phyloP scores from a whole-genome alignment of 1,284 basidiomycete genomes.

The Exobasidium cylindrosporum region DNA sequence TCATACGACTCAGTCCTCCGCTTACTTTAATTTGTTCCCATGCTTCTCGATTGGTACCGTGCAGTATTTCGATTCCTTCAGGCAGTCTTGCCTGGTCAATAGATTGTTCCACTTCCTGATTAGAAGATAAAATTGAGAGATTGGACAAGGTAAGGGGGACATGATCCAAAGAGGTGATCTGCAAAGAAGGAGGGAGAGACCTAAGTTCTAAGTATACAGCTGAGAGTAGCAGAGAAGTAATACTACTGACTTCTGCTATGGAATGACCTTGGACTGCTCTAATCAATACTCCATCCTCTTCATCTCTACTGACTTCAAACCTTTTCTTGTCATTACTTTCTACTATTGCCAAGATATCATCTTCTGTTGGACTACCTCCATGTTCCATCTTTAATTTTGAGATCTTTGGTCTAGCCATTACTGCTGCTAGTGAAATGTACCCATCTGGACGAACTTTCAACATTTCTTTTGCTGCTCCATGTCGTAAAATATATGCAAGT shows the following conservation, averaged over 20 bases:
- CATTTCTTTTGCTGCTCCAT: conserved; percentile 74
- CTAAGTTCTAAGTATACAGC: no score
- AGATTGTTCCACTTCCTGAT: neutral
- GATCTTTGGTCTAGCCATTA: conserved; percentile 35
- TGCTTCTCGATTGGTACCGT: conserved; percentile 58
- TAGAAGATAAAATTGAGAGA: conserved; percentile 21
- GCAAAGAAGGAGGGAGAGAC: neutral
- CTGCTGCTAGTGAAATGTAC: conserved; percentile 68
- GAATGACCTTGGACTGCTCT: conserved; percentile 95
- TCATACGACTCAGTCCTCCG: conserved; percentile 77
- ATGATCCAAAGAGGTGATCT: conserved; percentile 30
- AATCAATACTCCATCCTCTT: conserved; percentile 61
- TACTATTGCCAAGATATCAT: conserved; percentile 36
- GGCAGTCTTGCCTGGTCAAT: conserved; percentile 7
- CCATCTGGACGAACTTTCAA: conserved; percentile 74
- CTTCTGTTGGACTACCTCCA: conserved; percentile 17
- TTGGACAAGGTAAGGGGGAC: conserved; percentile 26
- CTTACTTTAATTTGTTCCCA: conserved; percentile 46
- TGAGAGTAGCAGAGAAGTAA: neutral
- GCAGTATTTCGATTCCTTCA: conserved; percentile 22
- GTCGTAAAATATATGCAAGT: conserved; percentile 77
- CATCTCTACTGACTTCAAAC: conserved; percentile 30
- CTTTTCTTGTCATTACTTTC: conserved; percentile 46
- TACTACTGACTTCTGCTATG: conserved; percentile 62
- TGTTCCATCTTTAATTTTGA: conserved; percentile 40